Evolutionary conservation across 345 rosid species (phyloP).

Genomic region (Gossypium stocksii): DNA sequence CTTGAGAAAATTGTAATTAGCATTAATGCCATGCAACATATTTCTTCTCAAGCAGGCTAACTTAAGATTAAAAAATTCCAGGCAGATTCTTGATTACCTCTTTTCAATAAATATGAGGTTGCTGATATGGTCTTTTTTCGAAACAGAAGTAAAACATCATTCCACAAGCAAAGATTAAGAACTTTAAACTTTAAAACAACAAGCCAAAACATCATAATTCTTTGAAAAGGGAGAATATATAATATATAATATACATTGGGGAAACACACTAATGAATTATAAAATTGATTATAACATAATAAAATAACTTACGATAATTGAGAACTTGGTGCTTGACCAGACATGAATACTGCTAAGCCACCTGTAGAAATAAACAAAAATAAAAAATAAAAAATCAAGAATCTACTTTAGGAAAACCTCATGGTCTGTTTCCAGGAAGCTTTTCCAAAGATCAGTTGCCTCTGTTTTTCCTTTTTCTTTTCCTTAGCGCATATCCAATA

Average conservation of each 20-base stretch:
- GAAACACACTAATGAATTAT: not conserved
- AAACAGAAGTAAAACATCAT: not conserved
- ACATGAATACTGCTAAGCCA: slow-evolving; percentile 52
- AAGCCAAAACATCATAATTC: not conserved
- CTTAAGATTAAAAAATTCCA: not conserved
- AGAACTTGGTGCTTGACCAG: slow-evolving; percentile 55
- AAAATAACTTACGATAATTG: slow-evolving; percentile 61
- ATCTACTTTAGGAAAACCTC: not conserved
- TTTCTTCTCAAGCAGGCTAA: not conserved
- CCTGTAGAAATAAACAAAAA: slow-evolving; percentile 44
- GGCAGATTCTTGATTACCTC: not conserved
- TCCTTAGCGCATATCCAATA: not conserved
- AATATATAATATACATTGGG: not conserved
- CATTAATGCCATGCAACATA: not conserved
- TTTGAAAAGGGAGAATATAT: not conserved
- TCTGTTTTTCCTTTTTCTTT: not conserved
- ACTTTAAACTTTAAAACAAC: not conserved
- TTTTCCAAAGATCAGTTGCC: not conserved
- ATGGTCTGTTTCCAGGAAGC: not conserved
- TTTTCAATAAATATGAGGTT: not conserved
- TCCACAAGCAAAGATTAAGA: not conserved
- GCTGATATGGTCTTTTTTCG: not conserved
- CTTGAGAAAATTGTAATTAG: not conserved
- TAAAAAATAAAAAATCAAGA: not conserved
- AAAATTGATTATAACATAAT: not conserved